Evolutionary conservation across 306 rosid species (phyloP).

Genomic region (Styphnolobium japonicum): DNA sequence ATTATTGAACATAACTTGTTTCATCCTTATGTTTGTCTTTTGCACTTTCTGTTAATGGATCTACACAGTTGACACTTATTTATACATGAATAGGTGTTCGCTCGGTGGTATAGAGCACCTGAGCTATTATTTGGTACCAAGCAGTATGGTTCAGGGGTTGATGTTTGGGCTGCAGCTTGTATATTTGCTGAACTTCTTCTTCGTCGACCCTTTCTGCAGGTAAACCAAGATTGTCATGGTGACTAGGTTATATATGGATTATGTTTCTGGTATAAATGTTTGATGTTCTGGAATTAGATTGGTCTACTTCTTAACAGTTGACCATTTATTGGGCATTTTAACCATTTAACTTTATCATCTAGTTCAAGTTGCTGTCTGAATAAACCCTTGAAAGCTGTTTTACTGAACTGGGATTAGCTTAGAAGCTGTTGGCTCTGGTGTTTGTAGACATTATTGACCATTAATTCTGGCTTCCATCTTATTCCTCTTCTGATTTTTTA

Average conservation of each 20-base stretch:
- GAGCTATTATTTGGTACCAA: conserved; percentile 91
- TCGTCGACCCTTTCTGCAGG: conserved; percentile 95
- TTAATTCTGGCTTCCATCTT: not conserved
- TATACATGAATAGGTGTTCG: conserved; percentile 67
- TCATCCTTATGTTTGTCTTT: not conserved
- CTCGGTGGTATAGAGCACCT: conserved; percentile 99
- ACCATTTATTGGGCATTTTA: conserved; percentile 1
- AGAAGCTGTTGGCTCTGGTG: conserved; percentile 20
- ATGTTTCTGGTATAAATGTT: not conserved
- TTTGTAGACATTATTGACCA: not conserved
- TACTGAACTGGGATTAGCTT: not conserved
- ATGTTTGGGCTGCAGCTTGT: conserved; percentile 99
- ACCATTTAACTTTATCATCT: not conserved
- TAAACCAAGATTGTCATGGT: conserved; percentile 20
- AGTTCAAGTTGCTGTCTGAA: not conserved
- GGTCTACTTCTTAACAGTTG: not conserved
- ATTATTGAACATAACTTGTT: conserved; percentile 1
- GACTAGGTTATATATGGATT: not conserved
- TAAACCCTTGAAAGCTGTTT: not conserved
- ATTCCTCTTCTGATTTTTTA: not conserved
- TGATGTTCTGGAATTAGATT: not conserved
- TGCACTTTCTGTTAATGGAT: conserved; percentile 17
- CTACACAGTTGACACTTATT: conserved; percentile 6
- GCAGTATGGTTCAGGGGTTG: conserved; percentile 93
- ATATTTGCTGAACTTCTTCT: conserved; percentile 91